Base-by-base conservation (phyloP, 2,329 filamentous ascomycete genomes). In the Tympanopsis confertula region DNA sequence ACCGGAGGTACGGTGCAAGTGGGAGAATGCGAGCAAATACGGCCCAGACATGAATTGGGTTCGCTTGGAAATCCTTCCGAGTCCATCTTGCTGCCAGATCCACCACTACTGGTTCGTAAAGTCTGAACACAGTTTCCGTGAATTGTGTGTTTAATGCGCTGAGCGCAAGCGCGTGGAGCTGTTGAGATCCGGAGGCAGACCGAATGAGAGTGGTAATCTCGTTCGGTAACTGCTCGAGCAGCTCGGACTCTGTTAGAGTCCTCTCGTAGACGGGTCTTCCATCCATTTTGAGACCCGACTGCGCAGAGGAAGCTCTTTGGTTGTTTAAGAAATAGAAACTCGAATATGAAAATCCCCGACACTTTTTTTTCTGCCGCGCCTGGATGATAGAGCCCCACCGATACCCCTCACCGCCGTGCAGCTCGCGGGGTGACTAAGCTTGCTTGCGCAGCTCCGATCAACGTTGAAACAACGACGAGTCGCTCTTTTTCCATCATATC, bases 21-120 rank as follows among this genome's bases (percentile, higher is more conserved):
- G 71, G 70, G 42, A 78, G 47, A 39, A 77, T 60, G 39, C 69
- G 63, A 39, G 68, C 69, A 47, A 76, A 68, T 38, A 69, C 69
- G 36, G 68, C 61, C 39, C 75, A 55, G 35, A 58, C 54, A 39
- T 54, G 50, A 37, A 56, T 45, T 38, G 47, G 51, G 42, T 57
- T 53, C 24, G 47, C 42, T 36, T 54, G 46, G 35, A 50, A 44
- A 44, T 61, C 51, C 33, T 53, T 49, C 2, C 28, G 47, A 37
- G 66, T 56, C 71, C 72, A 77, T 50, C 66, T 58, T 35, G 72
- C 68, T 49, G 68, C 71, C 17, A 78, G 46, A 49, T 80, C 74
- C 29, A 71, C 64, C 45, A 74, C 66, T 3, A 79, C 55, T 30
- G 63, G 61, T 46, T 68, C 64, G 53, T 74, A 69, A 37, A 68